Evolutionary conservation across 2,329 filamentous ascomycete species (phyloP).

Genomic region (Plenodomus lindquistii): DNA sequence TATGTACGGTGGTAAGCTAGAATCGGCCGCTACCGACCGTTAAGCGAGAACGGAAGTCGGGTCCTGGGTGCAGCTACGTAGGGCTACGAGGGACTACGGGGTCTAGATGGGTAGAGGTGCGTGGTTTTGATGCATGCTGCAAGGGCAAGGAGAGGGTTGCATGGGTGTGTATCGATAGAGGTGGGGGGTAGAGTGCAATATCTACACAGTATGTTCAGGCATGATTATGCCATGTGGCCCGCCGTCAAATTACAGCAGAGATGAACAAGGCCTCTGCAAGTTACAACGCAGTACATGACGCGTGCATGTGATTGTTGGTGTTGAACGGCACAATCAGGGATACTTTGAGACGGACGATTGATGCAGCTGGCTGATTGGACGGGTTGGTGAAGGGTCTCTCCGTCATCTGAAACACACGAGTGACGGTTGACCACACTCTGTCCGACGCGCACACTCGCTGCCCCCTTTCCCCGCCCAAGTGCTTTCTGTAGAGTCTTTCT

Average conservation of each 20-base stretch:
- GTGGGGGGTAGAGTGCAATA: slow-evolving; percentile 4
- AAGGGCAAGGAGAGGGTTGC: slow-evolving; percentile 19
- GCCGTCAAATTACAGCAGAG: neutral
- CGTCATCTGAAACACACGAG: too few species aligned
- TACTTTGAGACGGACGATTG: too few species aligned
- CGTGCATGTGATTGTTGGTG: too few species aligned
- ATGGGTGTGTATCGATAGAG: slow-evolving; percentile 8
- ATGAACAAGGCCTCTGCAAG: neutral
- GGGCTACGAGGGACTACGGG: neutral
- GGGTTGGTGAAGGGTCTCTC: too few species aligned
- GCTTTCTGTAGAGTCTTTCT: too few species aligned
- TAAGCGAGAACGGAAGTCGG: slow-evolving; percentile 3
- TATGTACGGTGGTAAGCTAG: neutral
- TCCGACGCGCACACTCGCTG: too few species aligned
- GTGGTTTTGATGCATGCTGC: slow-evolving; percentile 23
- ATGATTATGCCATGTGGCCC: neutral
- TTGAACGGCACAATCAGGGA: too few species aligned
- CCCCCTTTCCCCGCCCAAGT: too few species aligned
- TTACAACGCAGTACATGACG: neutral
- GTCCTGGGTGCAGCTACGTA: neutral
- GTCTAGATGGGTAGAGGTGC: slow-evolving; percentile 3
- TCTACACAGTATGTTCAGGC: too few species aligned
- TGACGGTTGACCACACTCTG: too few species aligned
- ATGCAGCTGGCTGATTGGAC: too few species aligned
- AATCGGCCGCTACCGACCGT: slow-evolving; percentile 34